Evolutionary conservation across 257 asterid species (phyloP).

Genomic region (Plantago elongata): DNA sequence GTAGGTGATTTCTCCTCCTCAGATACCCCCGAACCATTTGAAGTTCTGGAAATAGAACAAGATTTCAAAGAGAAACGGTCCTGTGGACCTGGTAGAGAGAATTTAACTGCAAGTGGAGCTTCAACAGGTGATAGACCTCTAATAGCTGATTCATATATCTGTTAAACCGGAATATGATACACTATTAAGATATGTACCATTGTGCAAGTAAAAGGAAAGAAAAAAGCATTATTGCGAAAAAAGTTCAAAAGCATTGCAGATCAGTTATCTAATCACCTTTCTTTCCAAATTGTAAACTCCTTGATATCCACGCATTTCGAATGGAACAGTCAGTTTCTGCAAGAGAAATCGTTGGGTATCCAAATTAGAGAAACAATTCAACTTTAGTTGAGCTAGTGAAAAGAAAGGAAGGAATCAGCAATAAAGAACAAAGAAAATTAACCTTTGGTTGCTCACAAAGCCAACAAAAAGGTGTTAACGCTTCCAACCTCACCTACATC

Average conservation of each 20-base stretch:
- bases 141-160: slow-evolving; percentile 70
- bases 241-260: background rate
- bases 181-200: slow-evolving; percentile 3
- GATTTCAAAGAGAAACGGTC: slow-evolving; percentile 65
- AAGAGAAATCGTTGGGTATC: background rate
- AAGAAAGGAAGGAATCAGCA: background rate
- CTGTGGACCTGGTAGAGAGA: slow-evolving; percentile 54
- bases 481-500: slow-evolving; percentile 79
- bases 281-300: slow-evolving; percentile 89
- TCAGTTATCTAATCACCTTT: slow-evolving; percentile 45
- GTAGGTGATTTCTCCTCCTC: slow-evolving; percentile 34
- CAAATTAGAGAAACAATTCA: background rate
- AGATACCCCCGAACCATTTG: slow-evolving; percentile 23
- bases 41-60: slow-evolving; percentile 41
- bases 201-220: background rate
- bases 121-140: slow-evolving; percentile 60
- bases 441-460: slow-evolving; percentile 97
- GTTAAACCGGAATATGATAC: slow-evolving; percentile 1
- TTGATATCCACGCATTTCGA: slow-evolving; percentile 91
- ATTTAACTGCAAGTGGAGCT: slow-evolving; percentile 51
- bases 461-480: slow-evolving; percentile 82
- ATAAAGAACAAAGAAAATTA: background rate
- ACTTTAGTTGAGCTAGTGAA: too few species aligned
- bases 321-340: slow-evolving; percentile 84
- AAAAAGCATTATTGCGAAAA: background rate